Base-by-base conservation (phyloP, 1,284 basidiomycete species). In the Lentinula novae-zelandiae region DNA sequence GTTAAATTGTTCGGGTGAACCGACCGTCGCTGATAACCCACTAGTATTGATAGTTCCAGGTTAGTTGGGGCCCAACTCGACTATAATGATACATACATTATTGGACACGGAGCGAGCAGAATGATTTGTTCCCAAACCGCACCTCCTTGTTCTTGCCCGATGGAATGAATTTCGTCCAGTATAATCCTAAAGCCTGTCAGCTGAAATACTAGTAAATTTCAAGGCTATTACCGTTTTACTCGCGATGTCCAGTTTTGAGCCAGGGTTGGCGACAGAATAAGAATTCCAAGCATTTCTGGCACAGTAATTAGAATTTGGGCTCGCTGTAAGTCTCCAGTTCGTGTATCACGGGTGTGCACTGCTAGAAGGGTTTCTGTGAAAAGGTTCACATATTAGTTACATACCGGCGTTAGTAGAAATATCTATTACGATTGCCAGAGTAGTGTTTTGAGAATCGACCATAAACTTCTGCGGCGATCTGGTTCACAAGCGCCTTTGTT, bases 301-400 rank as follows among this genome's bases (percentile, higher is more conserved):
- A 89, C 86, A 0, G 87, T 90, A 8, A 90, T 80, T 5, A 90
- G 73, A 48, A 90, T 89, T 67, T 90, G 87, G 64, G 85, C 87
- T 56, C 82, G 83, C 58, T 82, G 80, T 6, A 86, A 79, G 62
- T 89, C 79, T 61, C 87, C 76, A 39, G 88, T 76, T 1, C 83
- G 80, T 68, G 82, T 83, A 63, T 90, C 89, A 2, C 88, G 78
- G 0, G 88, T 88, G 64, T 89, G 85, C 33, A 89, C 81, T 0
- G 86, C 83, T 85, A 87, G 89, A 64, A 78, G 82, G 62, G 78
- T 80, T 57, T 76, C 85, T 86, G 60, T 20, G n/a, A 13, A n/a
- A 20, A 2, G 27, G 56, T 50, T n/a, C n/a, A 50, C 15, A 27
- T 53, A 53, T 39, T 48, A 46, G 77, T 48, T 80, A 76, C 0